Conservation (phyloP, 1,284 basidiomycete genomes). For the Austropuccinia psidii region DNA sequence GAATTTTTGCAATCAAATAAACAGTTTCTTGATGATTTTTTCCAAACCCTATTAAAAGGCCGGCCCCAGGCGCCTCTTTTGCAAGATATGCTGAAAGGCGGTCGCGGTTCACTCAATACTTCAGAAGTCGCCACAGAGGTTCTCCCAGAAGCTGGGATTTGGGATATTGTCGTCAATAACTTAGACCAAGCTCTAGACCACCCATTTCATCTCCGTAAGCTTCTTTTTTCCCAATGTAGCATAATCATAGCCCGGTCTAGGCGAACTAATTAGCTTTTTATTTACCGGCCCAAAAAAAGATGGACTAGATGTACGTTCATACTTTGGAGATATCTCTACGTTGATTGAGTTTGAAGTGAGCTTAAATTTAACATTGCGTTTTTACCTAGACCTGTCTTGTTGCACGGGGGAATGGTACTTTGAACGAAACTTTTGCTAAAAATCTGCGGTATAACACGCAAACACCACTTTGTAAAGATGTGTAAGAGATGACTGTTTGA, state of each 20-base stretch:
- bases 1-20: too few species aligned
- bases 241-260: too few species aligned
- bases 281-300: neutral
- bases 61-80: neutral
- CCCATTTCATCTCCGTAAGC: slow-evolving; percentile 47
- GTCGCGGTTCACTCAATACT: neutral
- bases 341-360: too few species aligned
- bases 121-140: neutral
- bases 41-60: neutral
- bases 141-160: neutral
- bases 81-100: neutral
- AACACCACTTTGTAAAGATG: slow-evolving; percentile 49
- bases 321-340: neutral
- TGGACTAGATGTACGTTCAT: slow-evolving; percentile 1
- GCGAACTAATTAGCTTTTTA: neutral
- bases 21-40: too few species aligned
- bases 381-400: slow-evolving; percentile 41
- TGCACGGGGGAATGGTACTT: slow-evolving; percentile 44
- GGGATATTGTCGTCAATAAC: slow-evolving; percentile 46
- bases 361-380: neutral
- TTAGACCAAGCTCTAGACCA: slow-evolving; percentile 45
- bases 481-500: neutral
- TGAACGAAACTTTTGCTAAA: slow-evolving; percentile 40
- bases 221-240: slow-evolving; percentile 37
- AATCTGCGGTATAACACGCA: slow-evolving; percentile 40